Evolutionary conservation across 345 rosid genomes (phyloP).

Genomic region (Euclidium syriacum): DNA sequence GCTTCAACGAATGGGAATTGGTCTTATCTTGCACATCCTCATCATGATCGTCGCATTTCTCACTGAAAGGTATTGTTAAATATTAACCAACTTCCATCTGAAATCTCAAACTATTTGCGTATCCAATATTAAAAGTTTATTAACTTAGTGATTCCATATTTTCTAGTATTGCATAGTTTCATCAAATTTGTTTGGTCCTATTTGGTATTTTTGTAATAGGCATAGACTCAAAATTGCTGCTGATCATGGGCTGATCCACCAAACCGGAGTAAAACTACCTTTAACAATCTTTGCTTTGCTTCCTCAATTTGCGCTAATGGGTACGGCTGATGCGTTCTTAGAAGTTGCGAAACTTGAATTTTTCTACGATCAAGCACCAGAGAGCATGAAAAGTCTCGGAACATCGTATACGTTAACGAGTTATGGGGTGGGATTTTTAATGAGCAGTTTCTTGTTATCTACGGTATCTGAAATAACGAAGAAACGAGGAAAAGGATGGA

Average conservation of each 20-base stretch:
- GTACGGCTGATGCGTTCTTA: constrained; percentile 65
- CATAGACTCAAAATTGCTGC: constrained; percentile 53
- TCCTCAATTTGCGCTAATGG: constrained; percentile 81
- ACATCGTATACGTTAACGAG: constrained; percentile 56
- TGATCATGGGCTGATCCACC: constrained; percentile 42
- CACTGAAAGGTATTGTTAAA: constrained; percentile 32
- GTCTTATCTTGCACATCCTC: constrained; percentile 47
- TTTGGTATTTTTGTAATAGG: constrained; percentile 31
- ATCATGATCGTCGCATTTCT: constrained; percentile 62
- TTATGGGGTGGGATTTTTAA: constrained; percentile 61
- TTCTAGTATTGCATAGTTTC: not conserved
- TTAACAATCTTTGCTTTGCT: constrained; percentile 58
- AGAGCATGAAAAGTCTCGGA: constrained; percentile 88
- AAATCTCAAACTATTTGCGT: no score
- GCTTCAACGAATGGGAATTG: constrained; percentile 77
- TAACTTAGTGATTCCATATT: not conserved
- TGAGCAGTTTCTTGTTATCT: constrained; percentile 65
- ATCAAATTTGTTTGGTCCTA: no score
- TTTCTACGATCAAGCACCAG: constrained; percentile 94
- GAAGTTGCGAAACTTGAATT: constrained; percentile 80
- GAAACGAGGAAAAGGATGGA: constrained; percentile 54
- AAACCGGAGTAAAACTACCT: constrained; percentile 46
- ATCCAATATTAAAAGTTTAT: no score
- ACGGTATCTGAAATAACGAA: constrained; percentile 51
- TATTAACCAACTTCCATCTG: not conserved